A percentile compares a stretch with the other conserved stretches of the same genome.
Evolutionary conservation across 352 stramenopile genomes (phyloP).

Genomic region (Globisporangium lucens): DNA sequence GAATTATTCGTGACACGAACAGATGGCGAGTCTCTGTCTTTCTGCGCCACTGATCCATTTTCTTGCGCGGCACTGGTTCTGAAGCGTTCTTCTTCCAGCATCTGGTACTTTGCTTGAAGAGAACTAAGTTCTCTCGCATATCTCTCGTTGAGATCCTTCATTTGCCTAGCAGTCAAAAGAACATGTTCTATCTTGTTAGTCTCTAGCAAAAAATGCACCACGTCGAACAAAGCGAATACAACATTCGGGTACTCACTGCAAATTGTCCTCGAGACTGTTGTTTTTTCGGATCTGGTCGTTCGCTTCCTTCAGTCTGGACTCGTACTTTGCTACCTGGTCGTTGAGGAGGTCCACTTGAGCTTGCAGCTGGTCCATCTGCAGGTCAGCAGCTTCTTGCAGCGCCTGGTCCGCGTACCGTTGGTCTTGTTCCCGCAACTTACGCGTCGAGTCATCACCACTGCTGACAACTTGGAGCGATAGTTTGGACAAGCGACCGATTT

Average conservation of each 20-base stretch:
- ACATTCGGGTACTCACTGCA: slow-evolving; percentile 34
- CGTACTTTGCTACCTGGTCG: slow-evolving; percentile 79
- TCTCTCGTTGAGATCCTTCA: slow-evolving; percentile 46
- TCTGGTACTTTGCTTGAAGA: slow-evolving; percentile 41
- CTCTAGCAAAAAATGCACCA: neutral
- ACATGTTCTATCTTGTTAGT: neutral
- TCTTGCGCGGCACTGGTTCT: slow-evolving; percentile 15
- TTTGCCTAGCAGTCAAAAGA: slow-evolving; percentile 26
- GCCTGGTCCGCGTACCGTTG: slow-evolving; percentile 29
- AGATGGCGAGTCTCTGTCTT: neutral
- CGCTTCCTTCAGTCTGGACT: slow-evolving; percentile 60
- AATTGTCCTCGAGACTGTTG: slow-evolving; percentile 42
- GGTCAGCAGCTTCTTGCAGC: slow-evolving; percentile 38
- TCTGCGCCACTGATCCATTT: neutral
- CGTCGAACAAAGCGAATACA: neutral
- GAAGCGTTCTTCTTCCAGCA: slow-evolving; percentile 52
- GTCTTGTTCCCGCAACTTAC: slow-evolving; percentile 33
- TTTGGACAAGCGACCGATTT: slow-evolving; percentile 65
- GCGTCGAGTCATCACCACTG: slow-evolving; percentile 23
- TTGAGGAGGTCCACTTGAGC: slow-evolving; percentile 75
- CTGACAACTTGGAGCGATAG: slow-evolving; percentile 33
- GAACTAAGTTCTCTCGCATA: slow-evolving; percentile 46
- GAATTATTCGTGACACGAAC: neutral
- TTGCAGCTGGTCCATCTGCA: slow-evolving; percentile 71
- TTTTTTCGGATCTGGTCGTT: slow-evolving; percentile 48